These are phyloP conservation scores for Aspergillus incahuasiensis DNA, from an alignment of 495 filamentous ascomycete genomes.

Conservation along the genomic window DNA sequence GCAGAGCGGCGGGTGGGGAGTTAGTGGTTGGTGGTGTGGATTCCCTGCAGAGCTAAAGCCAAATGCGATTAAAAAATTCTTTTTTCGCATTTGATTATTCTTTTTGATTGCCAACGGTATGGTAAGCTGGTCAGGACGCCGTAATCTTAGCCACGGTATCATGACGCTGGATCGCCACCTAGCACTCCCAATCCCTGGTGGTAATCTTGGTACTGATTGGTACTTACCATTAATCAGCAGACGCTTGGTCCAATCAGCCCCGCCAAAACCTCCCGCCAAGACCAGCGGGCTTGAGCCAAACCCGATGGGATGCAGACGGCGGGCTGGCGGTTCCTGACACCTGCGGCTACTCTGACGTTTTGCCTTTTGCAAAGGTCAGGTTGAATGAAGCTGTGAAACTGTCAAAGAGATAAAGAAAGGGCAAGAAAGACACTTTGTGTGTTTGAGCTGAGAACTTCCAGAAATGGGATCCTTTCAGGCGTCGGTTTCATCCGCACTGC, in stretches of 20 bases:
- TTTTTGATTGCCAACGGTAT: slow-evolving; percentile 4
- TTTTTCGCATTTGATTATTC: slow-evolving; percentile 4
- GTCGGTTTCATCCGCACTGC: slow-evolving; percentile 14
- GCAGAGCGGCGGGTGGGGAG: slow-evolving; percentile 12
- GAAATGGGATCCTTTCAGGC: not conserved
- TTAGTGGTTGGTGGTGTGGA: slow-evolving; percentile 11
- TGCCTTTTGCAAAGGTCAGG: not conserved
- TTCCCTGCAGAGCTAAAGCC: slow-evolving; percentile 10
- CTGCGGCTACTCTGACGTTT: slow-evolving; percentile 27
- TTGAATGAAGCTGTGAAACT: not conserved
- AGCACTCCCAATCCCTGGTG: slow-evolving; percentile 4
- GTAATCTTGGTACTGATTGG: slow-evolving; percentile 9
- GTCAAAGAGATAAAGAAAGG: not conserved
- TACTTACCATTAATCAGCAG: slow-evolving; percentile 17
- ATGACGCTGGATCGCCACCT: not conserved
- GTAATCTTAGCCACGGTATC: not conserved
- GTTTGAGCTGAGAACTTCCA: not conserved
- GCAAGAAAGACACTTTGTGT: not conserved
- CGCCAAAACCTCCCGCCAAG: slow-evolving; percentile 20
- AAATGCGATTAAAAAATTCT: slow-evolving; percentile 11
- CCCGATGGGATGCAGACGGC: slow-evolving; percentile 12
- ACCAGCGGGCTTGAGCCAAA: slow-evolving; percentile 16
- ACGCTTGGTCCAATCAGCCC: slow-evolving; percentile 27
- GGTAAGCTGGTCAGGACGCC: slow-evolving; percentile 13
- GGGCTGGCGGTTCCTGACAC: slow-evolving; percentile 12